Percentiles rank a stretch among this genome's conserved stretches.
Evolutionary conservation across 2,329 filamentous ascomycete genomes (phyloP).

Genomic region (Aspergillus proliferans): DNA sequence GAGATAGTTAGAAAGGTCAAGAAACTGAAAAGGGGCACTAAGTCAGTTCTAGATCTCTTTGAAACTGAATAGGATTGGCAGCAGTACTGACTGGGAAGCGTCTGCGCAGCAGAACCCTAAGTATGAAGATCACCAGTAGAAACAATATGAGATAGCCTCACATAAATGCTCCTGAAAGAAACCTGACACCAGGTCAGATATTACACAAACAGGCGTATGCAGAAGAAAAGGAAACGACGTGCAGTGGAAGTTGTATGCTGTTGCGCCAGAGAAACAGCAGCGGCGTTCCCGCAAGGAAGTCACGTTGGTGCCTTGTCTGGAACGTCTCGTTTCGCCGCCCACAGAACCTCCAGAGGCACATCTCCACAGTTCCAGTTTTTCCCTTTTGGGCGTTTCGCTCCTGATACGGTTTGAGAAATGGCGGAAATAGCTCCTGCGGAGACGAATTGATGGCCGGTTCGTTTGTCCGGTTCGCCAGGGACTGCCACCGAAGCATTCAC

Average conservation of each 20-base stretch:
- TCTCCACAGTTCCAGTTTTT: constrained; percentile 8
- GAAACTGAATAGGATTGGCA: neutral
- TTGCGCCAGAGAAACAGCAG: neutral
- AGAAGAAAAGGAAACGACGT: neutral
- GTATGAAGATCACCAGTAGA: neutral
- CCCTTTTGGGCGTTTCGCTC: neutral
- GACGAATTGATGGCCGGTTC: constrained; percentile 9
- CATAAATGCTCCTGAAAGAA: neutral
- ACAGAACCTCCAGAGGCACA: neutral
- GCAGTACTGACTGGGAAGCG: no score
- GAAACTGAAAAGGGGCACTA: no score
- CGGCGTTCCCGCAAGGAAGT: neutral
- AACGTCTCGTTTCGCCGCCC: neutral
- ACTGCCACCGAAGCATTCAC: constrained; percentile 8
- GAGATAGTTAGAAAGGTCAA: no score
- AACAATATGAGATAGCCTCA: neutral
- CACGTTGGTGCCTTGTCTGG: neutral
- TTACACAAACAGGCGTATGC: neutral
- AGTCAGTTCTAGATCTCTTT: no score
- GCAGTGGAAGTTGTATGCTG: neutral
- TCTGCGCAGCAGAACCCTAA: neutral
- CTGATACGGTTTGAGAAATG: neutral
- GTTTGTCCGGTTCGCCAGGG: constrained; percentile 18
- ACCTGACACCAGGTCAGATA: neutral
- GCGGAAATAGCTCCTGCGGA: constrained; percentile 4